phyloP scores from a whole-genome alignment of 1,284 basidiomycete species.

The Gomphus sp. region DNA sequence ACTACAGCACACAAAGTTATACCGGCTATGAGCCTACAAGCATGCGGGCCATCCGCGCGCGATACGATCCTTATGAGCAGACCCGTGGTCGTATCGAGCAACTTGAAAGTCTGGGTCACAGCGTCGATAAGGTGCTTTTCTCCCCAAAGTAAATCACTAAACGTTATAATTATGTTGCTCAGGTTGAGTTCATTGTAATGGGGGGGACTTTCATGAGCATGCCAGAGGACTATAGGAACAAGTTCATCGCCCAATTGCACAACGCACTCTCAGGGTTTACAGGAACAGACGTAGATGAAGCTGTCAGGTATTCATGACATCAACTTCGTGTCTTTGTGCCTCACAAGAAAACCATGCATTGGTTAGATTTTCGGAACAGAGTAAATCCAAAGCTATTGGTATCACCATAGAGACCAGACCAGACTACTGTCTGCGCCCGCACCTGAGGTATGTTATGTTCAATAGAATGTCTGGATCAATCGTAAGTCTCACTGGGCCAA shows the following conservation, averaged over 20 bases:
- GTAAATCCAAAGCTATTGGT: constrained; percentile 97
- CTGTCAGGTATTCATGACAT: constrained; percentile 57
- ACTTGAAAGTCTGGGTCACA: constrained; percentile 89
- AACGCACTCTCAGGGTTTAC: constrained; percentile 96
- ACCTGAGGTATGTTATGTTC: constrained; percentile 56
- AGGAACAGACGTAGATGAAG: constrained; percentile 90
- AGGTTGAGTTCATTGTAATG: constrained; percentile 99
- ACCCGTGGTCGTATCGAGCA: constrained; percentile 93
- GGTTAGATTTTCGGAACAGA: constrained; percentile 83
- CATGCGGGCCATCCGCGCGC: constrained; percentile 96
- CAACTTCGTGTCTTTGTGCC: neutral
- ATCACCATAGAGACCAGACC: constrained; percentile 99
- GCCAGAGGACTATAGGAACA: constrained; percentile 90
- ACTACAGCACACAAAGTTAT: constrained; percentile 98
- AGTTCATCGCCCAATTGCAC: constrained; percentile 94
- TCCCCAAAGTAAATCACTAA: neutral
- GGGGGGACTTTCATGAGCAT: constrained; percentile 99
- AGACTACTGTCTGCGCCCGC: constrained; percentile 96
- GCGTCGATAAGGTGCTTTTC: constrained; percentile 80
- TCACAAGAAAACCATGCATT: neutral
- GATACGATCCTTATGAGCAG: constrained; percentile 99
- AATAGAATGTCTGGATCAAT: neutral
- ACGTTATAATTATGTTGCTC: neutral
- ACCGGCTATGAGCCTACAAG: constrained; percentile 97
- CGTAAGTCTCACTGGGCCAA: constrained; percentile 20